Percentiles rank a stretch among this genome's conserved stretches.
phyloP scores from a whole-genome alignment of 352 stramenopile species.

The Plasmopara halstedii region DNA sequence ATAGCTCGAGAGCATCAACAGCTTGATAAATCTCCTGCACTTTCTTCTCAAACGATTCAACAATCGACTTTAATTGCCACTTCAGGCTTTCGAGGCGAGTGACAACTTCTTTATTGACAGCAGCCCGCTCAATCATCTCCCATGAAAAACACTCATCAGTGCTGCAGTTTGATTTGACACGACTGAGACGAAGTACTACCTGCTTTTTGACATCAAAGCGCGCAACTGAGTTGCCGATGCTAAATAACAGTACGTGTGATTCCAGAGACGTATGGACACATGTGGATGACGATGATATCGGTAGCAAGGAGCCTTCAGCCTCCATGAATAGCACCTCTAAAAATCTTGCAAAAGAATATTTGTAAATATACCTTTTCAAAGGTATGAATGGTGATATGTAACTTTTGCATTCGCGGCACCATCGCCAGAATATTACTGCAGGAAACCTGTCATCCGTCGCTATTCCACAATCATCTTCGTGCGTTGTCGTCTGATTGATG shows the following conservation, averaged over 20 bases:
- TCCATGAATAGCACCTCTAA: conserved; percentile 95
- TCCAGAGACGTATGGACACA: conserved; percentile 48
- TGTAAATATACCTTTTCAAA: conserved; percentile 90
- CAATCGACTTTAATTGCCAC: conserved; percentile 32
- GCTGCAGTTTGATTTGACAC: conserved; percentile 8
- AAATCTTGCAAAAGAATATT: conserved; percentile 97
- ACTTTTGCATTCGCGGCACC: conserved; percentile 90
- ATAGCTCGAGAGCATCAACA: conserved; percentile 53
- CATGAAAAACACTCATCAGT: conserved; percentile 2
- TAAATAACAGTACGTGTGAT: conserved; percentile 77
- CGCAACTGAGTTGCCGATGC: conserved; percentile 61
- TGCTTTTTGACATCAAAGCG: conserved; percentile 54
- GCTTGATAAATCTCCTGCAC: conserved; percentile 48
- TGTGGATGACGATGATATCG: conserved; percentile 3
- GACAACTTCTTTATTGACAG: conserved; percentile 26
- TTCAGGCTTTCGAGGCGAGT: conserved; percentile 26
- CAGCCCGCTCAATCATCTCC: conserved; percentile 14
- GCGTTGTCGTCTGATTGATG: conserved; percentile 14
- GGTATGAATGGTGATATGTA: conserved; percentile 89
- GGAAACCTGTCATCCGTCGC: conserved; percentile 28
- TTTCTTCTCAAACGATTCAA: conserved; percentile 52
- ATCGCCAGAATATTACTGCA: conserved; percentile 95
- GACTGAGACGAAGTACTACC: conserved; percentile 31
- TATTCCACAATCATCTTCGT: conserved; percentile 16
- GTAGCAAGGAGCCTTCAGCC: conserved; percentile 11